These are phyloP conservation scores for Xerocomellus amylosporus DNA, from an alignment of 768 basidiomycete species.

Conservation along the genomic window DNA sequence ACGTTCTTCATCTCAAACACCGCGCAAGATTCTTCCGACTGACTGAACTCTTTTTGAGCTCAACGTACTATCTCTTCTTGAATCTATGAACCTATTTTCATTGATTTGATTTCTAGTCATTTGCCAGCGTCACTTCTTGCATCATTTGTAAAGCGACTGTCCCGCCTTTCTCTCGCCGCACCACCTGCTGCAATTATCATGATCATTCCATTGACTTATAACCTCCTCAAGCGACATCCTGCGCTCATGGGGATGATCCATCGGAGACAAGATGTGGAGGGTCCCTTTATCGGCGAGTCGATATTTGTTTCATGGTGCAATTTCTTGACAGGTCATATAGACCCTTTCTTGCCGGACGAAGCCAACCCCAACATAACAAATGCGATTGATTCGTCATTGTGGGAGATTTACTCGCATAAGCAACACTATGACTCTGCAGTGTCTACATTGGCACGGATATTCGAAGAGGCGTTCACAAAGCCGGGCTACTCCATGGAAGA, in stretches of 20 bases:
- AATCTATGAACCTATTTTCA: neutral
- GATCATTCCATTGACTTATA: slow-evolving; percentile 92
- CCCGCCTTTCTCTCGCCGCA: slow-evolving; percentile 77
- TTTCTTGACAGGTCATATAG: slow-evolving; percentile 31
- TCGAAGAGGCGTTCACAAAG: slow-evolving; percentile 92
- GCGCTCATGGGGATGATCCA: slow-evolving; percentile 94
- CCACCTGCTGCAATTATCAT: slow-evolving; percentile 90
- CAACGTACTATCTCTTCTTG: slow-evolving; percentile 56
- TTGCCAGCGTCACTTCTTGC: slow-evolving; percentile 89
- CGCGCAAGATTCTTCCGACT: slow-evolving; percentile 94
- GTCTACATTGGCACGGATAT: slow-evolving; percentile 84
- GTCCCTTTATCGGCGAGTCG: slow-evolving; percentile 35
- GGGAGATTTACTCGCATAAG: slow-evolving; percentile 83
- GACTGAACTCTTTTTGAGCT: slow-evolving; percentile 85
- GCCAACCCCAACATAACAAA: slow-evolving; percentile 70
- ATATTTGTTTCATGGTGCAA: neutral
- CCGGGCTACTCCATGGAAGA: slow-evolving; percentile 89
- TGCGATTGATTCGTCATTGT: slow-evolving; percentile 84
- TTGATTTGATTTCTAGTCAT: slow-evolving; percentile 51
- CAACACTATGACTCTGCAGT: slow-evolving; percentile 84
- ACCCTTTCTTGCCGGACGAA: slow-evolving; percentile 70
- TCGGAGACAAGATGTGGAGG: slow-evolving; percentile 42
- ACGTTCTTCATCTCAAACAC: slow-evolving; percentile 88
- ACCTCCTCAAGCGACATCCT: slow-evolving; percentile 88
- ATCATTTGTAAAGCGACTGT: slow-evolving; percentile 90